Evolutionary conservation across 306 rosid species (phyloP).

Genomic region (Sesbania bispinosa): DNA sequence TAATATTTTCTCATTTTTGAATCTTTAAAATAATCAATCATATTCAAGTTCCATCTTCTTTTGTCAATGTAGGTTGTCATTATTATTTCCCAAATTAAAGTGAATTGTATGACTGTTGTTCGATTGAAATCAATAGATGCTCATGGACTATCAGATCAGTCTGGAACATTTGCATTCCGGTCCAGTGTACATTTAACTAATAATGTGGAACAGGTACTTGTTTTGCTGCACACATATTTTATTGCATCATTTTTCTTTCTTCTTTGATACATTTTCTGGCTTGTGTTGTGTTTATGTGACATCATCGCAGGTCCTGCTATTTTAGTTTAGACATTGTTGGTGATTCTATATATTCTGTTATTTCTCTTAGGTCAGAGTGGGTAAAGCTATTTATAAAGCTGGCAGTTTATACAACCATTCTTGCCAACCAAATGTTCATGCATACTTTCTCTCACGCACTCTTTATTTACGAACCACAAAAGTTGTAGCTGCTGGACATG

Average conservation of each 20-base stretch:
- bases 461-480: conserved; percentile 66
- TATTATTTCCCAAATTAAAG: conserved; percentile 77
- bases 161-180: conserved; percentile 40
- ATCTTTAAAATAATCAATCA: conserved; percentile 21
- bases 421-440: conserved; percentile 77
- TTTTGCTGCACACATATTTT: background rate
- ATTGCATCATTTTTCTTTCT: background rate
- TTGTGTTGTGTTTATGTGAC: conserved; percentile 10
- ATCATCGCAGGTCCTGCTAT: conserved; percentile 1
- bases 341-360: conserved; percentile 29
- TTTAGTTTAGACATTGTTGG: conserved; percentile 22
- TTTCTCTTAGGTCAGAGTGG: conserved; percentile 69
- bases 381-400: conserved; percentile 74
- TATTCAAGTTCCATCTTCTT: conserved; percentile 26
- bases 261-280: background rate
- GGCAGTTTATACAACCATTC: conserved; percentile 94
- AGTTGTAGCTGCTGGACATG: conserved; percentile 48
- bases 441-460: conserved; percentile 74
- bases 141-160: conserved; percentile 35
- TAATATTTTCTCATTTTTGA: conserved; percentile 20
- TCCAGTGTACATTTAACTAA: conserved; percentile 39
- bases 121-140: conserved; percentile 64
- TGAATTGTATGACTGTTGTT: conserved; percentile 80
- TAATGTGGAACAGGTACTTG: conserved; percentile 75
- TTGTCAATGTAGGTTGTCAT: conserved; percentile 60